Percentiles rank a stretch among this genome's conserved stretches.
Evolutionary conservation across 257 asterid genomes (phyloP).

Genomic region (Sherardia arvensis): DNA sequence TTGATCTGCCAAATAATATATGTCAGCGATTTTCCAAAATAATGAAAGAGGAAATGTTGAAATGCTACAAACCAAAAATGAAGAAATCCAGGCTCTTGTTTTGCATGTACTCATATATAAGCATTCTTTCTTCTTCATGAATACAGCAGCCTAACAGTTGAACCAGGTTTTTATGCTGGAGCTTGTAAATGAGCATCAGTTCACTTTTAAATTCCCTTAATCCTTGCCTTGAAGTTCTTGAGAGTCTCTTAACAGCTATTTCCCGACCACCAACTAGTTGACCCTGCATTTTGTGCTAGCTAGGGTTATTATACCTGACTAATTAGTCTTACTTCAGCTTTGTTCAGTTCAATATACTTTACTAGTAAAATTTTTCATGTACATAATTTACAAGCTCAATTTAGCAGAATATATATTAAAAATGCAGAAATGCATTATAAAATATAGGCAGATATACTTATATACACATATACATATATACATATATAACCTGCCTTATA

Average conservation of each 20-base stretch:
- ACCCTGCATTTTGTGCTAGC: slow-evolving; percentile 31
- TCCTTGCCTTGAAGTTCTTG: slow-evolving; percentile 51
- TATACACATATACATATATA: too few species aligned
- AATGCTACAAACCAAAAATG: slow-evolving; percentile 13
- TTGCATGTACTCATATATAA: slow-evolving; percentile 53
- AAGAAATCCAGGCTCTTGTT: slow-evolving; percentile 59
- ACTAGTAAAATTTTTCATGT: too few species aligned
- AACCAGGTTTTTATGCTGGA: slow-evolving; percentile 60
- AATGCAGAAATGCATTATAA: background rate
- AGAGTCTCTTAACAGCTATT: slow-evolving; percentile 53
- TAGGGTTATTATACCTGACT: background rate
- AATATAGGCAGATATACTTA: background rate
- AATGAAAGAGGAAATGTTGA: background rate
- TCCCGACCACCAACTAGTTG: slow-evolving; percentile 36
- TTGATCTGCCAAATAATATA: slow-evolving; percentile 26
- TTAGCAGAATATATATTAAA: too few species aligned
- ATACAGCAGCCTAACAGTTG: slow-evolving; percentile 45
- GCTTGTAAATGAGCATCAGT: slow-evolving; percentile 45
- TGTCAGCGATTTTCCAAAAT: too few species aligned
- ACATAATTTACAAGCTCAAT: too few species aligned
- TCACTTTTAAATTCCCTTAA: slow-evolving; percentile 50
- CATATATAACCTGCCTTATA: slow-evolving; percentile 43
- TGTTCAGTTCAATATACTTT: too few species aligned
- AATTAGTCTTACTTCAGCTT: too few species aligned
- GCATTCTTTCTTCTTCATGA: slow-evolving; percentile 49